phyloP scores from a whole-genome alignment of 441 rosid genomes.

The Pelargonium exstipulatum region DNA sequence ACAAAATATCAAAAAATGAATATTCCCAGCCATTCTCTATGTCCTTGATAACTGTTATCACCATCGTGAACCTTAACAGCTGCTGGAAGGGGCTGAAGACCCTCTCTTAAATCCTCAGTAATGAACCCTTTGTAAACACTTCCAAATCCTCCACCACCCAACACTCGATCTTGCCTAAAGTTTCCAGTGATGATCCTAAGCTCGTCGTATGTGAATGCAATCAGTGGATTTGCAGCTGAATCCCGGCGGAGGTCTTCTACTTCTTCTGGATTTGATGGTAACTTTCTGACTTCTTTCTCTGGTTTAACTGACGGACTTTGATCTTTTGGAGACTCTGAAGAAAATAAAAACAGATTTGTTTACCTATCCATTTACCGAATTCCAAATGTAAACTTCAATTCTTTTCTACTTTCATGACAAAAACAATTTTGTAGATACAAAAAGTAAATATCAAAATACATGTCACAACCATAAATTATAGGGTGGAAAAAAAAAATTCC shows the following conservation, averaged over 20 bases:
- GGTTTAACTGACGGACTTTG: slow-evolving; percentile 36
- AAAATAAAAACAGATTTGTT: not conserved
- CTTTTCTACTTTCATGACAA: no score
- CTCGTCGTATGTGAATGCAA: slow-evolving; percentile 75
- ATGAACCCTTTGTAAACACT: slow-evolving; percentile 85
- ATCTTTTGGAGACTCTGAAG: slow-evolving; percentile 60
- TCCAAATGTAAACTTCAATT: no score
- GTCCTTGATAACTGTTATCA: slow-evolving; percentile 82
- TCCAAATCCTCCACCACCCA: slow-evolving; percentile 98
- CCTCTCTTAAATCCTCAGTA: slow-evolving; percentile 50
- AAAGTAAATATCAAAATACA: no score
- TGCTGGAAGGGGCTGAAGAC: slow-evolving; percentile 58
- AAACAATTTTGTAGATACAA: no score
- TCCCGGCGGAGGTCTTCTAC: slow-evolving; percentile 87
- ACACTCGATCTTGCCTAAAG: slow-evolving; percentile 75
- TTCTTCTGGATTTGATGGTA: slow-evolving; percentile 91
- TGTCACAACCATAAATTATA: no score
- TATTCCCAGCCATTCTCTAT: slow-evolving; percentile 95
- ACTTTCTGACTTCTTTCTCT: slow-evolving; percentile 40
- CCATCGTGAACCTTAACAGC: slow-evolving; percentile 97
- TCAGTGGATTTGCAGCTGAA: slow-evolving; percentile 67
- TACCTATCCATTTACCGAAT: no score
- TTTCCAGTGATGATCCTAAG: slow-evolving; percentile 61
- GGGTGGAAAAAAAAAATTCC: no score
- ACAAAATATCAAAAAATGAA: slow-evolving; percentile 9